These are phyloP conservation scores for Aspergillus sp. DNA, from an alignment of 2,329 filamentous ascomycete species.

Conservation along the genomic window DNA sequence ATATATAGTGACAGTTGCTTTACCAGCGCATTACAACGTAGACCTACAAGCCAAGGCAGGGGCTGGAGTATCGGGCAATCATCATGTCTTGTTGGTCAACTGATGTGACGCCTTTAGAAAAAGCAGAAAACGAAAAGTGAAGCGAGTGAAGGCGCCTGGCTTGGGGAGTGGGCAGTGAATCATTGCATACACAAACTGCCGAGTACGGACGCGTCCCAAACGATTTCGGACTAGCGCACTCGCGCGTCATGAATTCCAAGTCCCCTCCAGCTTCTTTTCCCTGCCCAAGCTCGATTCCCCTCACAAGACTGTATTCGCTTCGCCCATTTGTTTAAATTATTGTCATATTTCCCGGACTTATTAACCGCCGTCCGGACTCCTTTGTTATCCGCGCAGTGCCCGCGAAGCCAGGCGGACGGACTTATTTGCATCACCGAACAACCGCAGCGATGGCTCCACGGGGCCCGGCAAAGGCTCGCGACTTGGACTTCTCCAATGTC, in stretches of 20 bases:
- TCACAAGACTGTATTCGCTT: background rate
- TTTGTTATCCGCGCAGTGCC: background rate
- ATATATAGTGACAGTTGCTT: too few species aligned
- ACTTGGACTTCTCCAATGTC: constrained; percentile 50
- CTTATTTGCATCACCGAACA: constrained; percentile 5
- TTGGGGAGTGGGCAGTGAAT: too few species aligned
- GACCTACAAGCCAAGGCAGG: too few species aligned
- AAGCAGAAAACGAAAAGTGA: background rate
- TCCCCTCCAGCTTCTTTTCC: constrained; percentile 17
- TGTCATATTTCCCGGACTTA: too few species aligned
- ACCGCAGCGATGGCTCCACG: constrained; percentile 38
- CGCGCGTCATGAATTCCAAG: constrained; percentile 20
- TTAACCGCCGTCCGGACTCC: background rate
- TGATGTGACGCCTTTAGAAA: background rate
- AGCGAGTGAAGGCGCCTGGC: too few species aligned
- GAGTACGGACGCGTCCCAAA: constrained; percentile 31
- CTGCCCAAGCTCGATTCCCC: constrained; percentile 1
- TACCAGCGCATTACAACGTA: too few species aligned
- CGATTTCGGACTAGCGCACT: constrained; percentile 35
- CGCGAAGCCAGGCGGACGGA: background rate
- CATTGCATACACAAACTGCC: background rate
- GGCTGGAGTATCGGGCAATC: too few species aligned
- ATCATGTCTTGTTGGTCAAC: too few species aligned
- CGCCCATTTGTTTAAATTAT: background rate
- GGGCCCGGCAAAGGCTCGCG: constrained; percentile 42